A percentile compares a stretch with the other conserved stretches of the same genome.
phyloP scores from a whole-genome alignment of 495 filamentous ascomycete genomes.

The Aspergillus panamensis region DNA sequence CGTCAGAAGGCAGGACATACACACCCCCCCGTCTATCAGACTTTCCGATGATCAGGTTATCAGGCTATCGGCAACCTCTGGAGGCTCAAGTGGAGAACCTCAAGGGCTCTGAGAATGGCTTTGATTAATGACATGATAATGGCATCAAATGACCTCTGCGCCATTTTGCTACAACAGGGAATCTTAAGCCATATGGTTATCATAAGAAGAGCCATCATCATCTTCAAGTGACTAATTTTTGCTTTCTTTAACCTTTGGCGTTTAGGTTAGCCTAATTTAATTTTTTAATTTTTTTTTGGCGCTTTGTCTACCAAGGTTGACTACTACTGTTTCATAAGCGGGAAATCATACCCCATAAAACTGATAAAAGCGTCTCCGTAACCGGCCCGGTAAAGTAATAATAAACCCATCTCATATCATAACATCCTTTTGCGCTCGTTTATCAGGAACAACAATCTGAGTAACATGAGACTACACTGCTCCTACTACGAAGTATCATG shows the following conservation, averaged over 20 bases:
- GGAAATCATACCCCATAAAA: not conserved
- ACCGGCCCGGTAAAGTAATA: not conserved
- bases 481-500: too few relatives aligned
- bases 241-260: too few relatives aligned
- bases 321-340: not conserved
- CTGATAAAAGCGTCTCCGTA: not conserved
- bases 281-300: not conserved
- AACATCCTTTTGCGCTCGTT: not conserved
- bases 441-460: not conserved
- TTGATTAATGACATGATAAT: slow-evolving; percentile 17
- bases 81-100: slow-evolving; percentile 27
- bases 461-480: not conserved
- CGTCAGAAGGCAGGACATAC: not conserved
- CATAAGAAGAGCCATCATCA: not conserved
- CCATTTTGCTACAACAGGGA: not conserved
- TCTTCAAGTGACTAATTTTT: too few relatives aligned
- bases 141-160: slow-evolving; percentile 15
- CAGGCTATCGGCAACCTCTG: slow-evolving; percentile 15
- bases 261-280: too few relatives aligned
- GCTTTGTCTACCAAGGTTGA: not conserved
- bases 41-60: slow-evolving; percentile 14
- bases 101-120: slow-evolving; percentile 11
- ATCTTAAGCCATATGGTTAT: not conserved
- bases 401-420: not conserved
- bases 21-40: not conserved